Conservation (phyloP, 352 stramenopile species). For the Phytophthora megakarya region DNA sequence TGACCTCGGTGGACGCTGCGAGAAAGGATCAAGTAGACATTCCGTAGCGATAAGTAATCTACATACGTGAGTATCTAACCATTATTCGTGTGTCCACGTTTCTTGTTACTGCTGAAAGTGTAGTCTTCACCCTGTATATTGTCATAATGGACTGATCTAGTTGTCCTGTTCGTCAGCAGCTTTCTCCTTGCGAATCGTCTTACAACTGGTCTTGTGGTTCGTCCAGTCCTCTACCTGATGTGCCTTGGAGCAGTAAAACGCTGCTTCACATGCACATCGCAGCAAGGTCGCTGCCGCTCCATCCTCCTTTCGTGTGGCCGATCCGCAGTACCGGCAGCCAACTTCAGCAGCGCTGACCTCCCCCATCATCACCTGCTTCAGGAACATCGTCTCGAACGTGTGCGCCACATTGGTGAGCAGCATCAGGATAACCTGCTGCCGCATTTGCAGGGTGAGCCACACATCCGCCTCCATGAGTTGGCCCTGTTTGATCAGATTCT, state of each 20-base stretch:
- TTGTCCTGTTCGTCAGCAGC: slow-evolving; percentile 15
- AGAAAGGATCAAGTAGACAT: slow-evolving; percentile 4
- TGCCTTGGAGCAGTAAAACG: slow-evolving; percentile 87
- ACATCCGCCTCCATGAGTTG: slow-evolving; percentile 85
- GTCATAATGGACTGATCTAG: slow-evolving; percentile 5
- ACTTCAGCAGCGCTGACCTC: slow-evolving; percentile 62
- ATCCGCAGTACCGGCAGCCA: slow-evolving; percentile 74
- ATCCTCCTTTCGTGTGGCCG: slow-evolving; percentile 40
- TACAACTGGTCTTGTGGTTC: slow-evolving; percentile 81
- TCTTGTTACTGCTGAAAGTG: too few species aligned
- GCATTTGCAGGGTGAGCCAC: slow-evolving; percentile 86
- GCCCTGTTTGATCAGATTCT: slow-evolving; percentile 66
- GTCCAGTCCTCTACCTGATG: slow-evolving; percentile 85
- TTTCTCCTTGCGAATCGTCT: slow-evolving; percentile 59
- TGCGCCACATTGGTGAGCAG: slow-evolving; percentile 83
- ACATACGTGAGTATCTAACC: slow-evolving; percentile 14
- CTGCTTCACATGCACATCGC: slow-evolving; percentile 70
- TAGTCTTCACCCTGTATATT: background rate
- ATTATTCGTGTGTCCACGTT: too few species aligned
- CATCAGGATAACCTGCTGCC: slow-evolving; percentile 80
- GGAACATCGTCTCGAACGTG: slow-evolving; percentile 86
- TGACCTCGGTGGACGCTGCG: background rate
- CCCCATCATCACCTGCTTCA: slow-evolving; percentile 72
- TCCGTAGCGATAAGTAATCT: slow-evolving; percentile 20
- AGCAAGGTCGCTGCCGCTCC: slow-evolving; percentile 41